Conservation (phyloP, 306 rosid genomes). For the Abrus precatorius region DNA sequence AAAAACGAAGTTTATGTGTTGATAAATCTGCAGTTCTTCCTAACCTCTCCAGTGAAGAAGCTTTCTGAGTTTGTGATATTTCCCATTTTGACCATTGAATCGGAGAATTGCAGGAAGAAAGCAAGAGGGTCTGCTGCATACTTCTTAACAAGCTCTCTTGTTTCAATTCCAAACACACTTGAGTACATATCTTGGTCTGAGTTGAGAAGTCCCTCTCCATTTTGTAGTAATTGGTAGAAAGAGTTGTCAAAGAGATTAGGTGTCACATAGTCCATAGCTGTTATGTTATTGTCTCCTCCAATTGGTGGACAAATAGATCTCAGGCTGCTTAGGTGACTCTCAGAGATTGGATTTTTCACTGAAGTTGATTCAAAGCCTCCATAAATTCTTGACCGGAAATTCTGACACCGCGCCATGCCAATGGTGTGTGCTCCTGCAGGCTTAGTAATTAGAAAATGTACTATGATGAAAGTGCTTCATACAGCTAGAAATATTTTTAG, state of each 20-base stretch:
- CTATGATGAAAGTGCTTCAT: slow-evolving; percentile 11
- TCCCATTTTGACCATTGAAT: slow-evolving; percentile 92
- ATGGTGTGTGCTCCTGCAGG: slow-evolving; percentile 93
- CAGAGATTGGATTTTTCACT: slow-evolving; percentile 58
- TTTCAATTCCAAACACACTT: slow-evolving; percentile 67
- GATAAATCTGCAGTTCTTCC: slow-evolving; percentile 88
- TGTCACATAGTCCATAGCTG: slow-evolving; percentile 83
- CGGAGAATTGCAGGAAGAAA: slow-evolving; percentile 88
- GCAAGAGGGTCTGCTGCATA: slow-evolving; percentile 76
- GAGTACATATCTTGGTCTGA: slow-evolving; percentile 90
- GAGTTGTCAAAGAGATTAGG: slow-evolving; percentile 90
- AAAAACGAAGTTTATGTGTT: slow-evolving; percentile 61
- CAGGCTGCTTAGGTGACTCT: slow-evolving; percentile 55
- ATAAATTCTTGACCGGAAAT: slow-evolving; percentile 69
- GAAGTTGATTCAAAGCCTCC: slow-evolving; percentile 65
- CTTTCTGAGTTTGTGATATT: slow-evolving; percentile 72
- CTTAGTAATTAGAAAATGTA: slow-evolving; percentile 40
- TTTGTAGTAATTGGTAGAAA: slow-evolving; percentile 70
- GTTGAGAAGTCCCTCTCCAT: slow-evolving; percentile 78
- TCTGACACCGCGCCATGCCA: slow-evolving; percentile 80
- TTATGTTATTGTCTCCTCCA: slow-evolving; percentile 64
- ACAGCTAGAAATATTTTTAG: slow-evolving; percentile 19
- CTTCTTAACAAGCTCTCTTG: slow-evolving; percentile 71
- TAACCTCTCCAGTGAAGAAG: slow-evolving; percentile 74
- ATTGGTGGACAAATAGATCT: slow-evolving; percentile 69